Evolutionary conservation across 805 yeast genomes (phyloP), one percentile per base, ranked within the genome.

Genomic region (Yarrowia divulgata): DNA sequence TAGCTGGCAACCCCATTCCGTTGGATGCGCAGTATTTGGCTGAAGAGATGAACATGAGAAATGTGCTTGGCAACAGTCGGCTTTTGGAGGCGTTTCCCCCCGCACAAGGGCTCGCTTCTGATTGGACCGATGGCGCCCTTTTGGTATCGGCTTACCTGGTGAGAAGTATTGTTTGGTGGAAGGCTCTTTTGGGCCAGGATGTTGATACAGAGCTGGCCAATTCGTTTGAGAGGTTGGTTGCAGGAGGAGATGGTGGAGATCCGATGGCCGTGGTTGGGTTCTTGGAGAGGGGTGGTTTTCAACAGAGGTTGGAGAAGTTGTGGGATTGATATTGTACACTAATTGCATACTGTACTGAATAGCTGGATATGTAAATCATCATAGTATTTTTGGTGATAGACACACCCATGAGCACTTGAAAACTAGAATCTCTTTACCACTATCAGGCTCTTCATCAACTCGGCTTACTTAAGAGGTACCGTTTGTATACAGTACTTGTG

Each of bases 1-100:
- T 63, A 13, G 1, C 48, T 7, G 68, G 68, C 5, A 63, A 48
- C 23, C 57, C 57, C 19, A 37, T 63, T 13, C 32, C 48, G 13
- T 32, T 63, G 29, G 68, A 63, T 23, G 57, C 57, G 7, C 46
- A 37, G 29, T 63, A 63, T 48, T 32, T 63, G n/a, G 68, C 68
- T 12, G 68, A 63, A 7, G 68, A 63, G 14, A 37, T 63, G 68
- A 19, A 29, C 14, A 46, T 62, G 52, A 23, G 35, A 19, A 35
- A 14, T 1, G 55, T 48, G n/a, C 18, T 62, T 23, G 67, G 55
- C 19, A 57, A 42, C 50, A 42, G 64, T 29, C 37, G 64, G n/a
- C 32, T 57, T 7, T 8, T 54, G 23, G 60, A 39, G 35, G 45
- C 34, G 18, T 57, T 57, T n/a, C 7, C n/a, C 1, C 19, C 8